Evolutionary conservation across 352 stramenopile genomes (phyloP), one percentile per base, ranked within the genome.

Genomic region (Pythium oligandrum): DNA sequence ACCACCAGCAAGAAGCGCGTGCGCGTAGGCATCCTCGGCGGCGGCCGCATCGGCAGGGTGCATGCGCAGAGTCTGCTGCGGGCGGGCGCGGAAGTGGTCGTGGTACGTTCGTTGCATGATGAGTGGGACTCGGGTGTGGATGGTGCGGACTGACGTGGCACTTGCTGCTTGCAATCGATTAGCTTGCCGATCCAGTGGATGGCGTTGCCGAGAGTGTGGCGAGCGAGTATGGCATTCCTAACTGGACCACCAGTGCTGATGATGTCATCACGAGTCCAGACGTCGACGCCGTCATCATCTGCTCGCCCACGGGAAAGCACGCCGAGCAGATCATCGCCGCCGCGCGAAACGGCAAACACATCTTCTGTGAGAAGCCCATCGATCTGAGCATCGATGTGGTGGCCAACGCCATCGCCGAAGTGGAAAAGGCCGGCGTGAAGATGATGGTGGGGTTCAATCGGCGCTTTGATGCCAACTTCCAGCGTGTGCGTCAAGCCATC

Each of bases 351-450:
- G 86, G 88, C 45, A 98, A 98, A 68, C 83, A 98, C 64, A 93
- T 98, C 43, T 98, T 98, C 57, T 98, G 91, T 62, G 92, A 98
- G 73, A 98, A 98, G 59, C 93, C 93, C 8, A 90, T 98, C 57
- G 92, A 96, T 45, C 90, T 96, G n/a, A 90, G 93, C 63, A 68
- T 98, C 3, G 59, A 77, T 1, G 67, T 73, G 6, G 75, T 80
- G 31, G 66, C 84, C 65, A 70, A 78, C 3, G 77, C 77, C 17
- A 73, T 88, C 53, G 66, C 66, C 33, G 75, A 72, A 48, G 73
- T 87, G 10, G 33, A 50, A 44, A 60, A 46, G 61, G 75, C 78
- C 12, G 71, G 70, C 35, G 87, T 98, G n/a, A 98, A 98, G 73
- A 70, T 98, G 38, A 98, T 98, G 92, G 95, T 96, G 57, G 94